A percentile compares a stretch with the other conserved stretches of the same genome.
Evolutionary conservation across 169 alveolate genomes (phyloP).

Genomic region (Plasmodium vinckei): DNA sequence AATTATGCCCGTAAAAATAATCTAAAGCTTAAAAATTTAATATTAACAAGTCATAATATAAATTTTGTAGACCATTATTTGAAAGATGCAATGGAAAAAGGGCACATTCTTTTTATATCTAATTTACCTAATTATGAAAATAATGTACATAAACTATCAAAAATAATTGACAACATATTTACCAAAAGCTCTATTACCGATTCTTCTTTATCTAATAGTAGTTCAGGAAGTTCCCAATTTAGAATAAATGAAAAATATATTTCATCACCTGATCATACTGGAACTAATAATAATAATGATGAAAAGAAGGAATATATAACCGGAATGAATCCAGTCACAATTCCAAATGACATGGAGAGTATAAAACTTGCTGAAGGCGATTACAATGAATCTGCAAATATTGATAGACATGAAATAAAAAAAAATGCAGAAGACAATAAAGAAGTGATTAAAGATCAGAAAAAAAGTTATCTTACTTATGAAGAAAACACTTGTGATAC

Average conservation of each 20-base stretch:
- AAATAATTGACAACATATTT: constrained; percentile 46
- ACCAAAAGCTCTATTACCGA: not conserved
- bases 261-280: not conserved
- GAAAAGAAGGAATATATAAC: not conserved
- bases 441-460: not conserved
- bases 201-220: constrained; percentile 1
- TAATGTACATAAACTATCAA: constrained; percentile 37
- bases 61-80: constrained; percentile 47
- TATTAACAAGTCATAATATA: constrained; percentile 49
- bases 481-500: not conserved
- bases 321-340: not conserved
- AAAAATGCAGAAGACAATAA: not conserved
- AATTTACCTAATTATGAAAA: constrained; percentile 51
- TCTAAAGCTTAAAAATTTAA: constrained; percentile 61
- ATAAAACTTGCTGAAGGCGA: not conserved
- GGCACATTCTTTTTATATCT: constrained; percentile 64
- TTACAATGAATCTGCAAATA: not conserved
- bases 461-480: not conserved
- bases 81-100: constrained; percentile 70
- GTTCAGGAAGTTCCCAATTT: constrained; percentile 18
- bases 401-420: constrained; percentile 1
- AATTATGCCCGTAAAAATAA: constrained; percentile 58
- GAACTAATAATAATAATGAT: not conserved
- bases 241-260: not conserved
- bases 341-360: not conserved